Conservation (phyloP, 1,139 yeast species). For the Hyphopichia fennica region DNA sequence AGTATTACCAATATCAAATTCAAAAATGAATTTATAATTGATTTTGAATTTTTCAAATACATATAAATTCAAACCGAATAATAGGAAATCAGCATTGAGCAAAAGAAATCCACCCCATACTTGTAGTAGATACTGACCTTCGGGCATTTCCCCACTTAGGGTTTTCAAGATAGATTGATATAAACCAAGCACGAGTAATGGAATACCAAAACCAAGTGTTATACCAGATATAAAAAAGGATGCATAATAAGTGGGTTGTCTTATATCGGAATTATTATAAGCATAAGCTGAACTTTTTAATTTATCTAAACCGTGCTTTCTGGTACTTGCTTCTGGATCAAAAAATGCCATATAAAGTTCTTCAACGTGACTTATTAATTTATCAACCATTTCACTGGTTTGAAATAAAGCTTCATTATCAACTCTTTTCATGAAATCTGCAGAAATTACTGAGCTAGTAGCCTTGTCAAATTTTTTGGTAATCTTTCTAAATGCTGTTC, state of each 20-base stretch:
- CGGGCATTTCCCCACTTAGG: conserved; percentile 39
- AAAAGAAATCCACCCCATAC: conserved; percentile 91
- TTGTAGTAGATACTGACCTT: conserved; percentile 65
- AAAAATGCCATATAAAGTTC: conserved; percentile 66
- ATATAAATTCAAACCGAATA: conserved; percentile 68
- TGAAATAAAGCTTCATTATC: conserved; percentile 55
- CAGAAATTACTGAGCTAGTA: conserved; percentile 48
- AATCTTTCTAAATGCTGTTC: conserved; percentile 87
- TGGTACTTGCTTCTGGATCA: conserved; percentile 62
- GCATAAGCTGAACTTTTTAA: conserved; percentile 53
- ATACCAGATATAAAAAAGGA: conserved; percentile 62
- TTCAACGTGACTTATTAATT: conserved; percentile 61
- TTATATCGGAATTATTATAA: conserved; percentile 30
- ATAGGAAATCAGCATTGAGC: conserved; percentile 53
- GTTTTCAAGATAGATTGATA: conserved; percentile 50
- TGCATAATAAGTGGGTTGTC: conserved; percentile 33
- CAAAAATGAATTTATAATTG: conserved; percentile 90
- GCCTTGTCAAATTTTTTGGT: conserved; percentile 87
- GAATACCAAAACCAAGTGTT: conserved; percentile 68
- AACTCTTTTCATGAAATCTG: conserved; percentile 59
- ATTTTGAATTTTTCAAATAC: conserved; percentile 76
- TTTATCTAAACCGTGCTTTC: conserved; percentile 74
- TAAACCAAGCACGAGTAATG: conserved; percentile 56
- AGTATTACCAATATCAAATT: conserved; percentile 73
- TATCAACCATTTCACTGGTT: conserved; percentile 66